Conservation (phyloP, 148 eudicot genomes). For the Heliosperma pusillum region DNA sequence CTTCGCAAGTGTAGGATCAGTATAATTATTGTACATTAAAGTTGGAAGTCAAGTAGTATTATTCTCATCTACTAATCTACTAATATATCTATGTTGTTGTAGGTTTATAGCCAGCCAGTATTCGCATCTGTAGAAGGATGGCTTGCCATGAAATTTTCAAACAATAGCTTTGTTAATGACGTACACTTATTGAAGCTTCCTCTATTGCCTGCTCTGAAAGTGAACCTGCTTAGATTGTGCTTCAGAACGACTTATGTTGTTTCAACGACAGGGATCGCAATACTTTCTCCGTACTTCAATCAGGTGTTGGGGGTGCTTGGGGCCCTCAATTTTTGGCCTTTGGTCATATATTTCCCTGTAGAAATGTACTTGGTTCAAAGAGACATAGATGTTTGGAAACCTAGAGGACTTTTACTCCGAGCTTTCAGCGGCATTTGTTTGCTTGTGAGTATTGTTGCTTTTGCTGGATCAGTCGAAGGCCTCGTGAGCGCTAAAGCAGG, state of each 20-base stretch:
- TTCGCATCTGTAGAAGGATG: constrained; percentile 54
- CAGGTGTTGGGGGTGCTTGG: constrained; percentile 61
- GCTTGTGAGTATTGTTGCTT: constrained; percentile 34
- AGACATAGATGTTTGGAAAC: constrained; percentile 47
- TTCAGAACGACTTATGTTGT: constrained; percentile 55
- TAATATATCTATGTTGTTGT: neutral
- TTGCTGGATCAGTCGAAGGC: constrained; percentile 49
- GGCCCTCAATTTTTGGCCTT: constrained; percentile 62
- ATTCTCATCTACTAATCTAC: neutral
- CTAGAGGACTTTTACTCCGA: constrained; percentile 40
- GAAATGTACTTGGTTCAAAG: constrained; percentile 54
- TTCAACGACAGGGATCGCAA: constrained; percentile 45
- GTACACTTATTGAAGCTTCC: constrained; percentile 34
- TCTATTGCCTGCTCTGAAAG: constrained; percentile 30
- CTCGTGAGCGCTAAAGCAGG: constrained; percentile 32
- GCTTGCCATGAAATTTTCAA: constrained; percentile 30
- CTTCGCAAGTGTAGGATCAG: no score
- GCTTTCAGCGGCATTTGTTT: constrained; percentile 37
- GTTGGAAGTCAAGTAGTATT: no score
- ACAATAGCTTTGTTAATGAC: constrained; percentile 33
- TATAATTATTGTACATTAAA: no score
- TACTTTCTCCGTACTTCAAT: constrained; percentile 67
- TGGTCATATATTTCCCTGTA: constrained; percentile 65
- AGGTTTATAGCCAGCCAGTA: constrained; percentile 37
- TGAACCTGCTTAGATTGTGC: constrained; percentile 47